phyloP scores from a whole-genome alignment of 768 basidiomycete species.

The Bullera alba region DNA sequence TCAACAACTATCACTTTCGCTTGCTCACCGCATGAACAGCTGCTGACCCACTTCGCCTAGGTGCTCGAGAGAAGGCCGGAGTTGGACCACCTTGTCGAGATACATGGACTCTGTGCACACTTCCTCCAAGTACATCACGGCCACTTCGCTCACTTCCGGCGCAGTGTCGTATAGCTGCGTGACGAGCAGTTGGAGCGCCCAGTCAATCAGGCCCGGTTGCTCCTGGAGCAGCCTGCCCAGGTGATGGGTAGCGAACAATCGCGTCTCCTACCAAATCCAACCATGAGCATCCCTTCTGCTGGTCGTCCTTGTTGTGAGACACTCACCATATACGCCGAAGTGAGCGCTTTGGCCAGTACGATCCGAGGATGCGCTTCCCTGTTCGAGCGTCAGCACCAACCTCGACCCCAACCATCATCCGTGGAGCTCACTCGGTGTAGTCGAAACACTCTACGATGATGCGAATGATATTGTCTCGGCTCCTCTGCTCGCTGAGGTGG shows the following conservation, averaged over 20 bases:
- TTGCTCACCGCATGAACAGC: conserved; percentile 69
- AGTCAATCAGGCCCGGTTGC: conserved; percentile 62
- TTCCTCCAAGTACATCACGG: conserved; percentile 80
- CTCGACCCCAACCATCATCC: neutral
- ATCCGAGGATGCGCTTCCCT: conserved; percentile 94
- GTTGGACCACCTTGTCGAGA: conserved; percentile 81
- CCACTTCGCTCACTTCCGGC: conserved; percentile 79
- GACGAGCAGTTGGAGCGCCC: conserved; percentile 82
- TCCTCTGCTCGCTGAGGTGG: conserved; percentile 81
- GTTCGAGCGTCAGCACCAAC: conserved; percentile 3
- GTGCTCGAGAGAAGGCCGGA: conserved; percentile 92
- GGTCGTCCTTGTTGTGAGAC: neutral
- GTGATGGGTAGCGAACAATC: conserved; percentile 79
- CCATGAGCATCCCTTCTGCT: conserved; percentile 1
- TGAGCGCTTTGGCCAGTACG: conserved; percentile 85
- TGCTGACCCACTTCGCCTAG: conserved; percentile 87
- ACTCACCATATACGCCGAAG: conserved; percentile 78
- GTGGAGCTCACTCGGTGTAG: conserved; percentile 68
- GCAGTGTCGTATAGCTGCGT: conserved; percentile 94
- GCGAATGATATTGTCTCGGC: conserved; percentile 85
- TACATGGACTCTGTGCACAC: conserved; percentile 78
- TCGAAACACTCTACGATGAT: conserved; percentile 86
- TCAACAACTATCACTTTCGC: neutral
- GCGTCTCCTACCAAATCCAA: conserved; percentile 58
- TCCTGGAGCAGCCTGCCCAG: conserved; percentile 70